Evolutionary conservation across 495 filamentous ascomycete species (phyloP), one percentile per base, ranked within the genome.

Genomic region (Aspergillus nanangensis): DNA sequence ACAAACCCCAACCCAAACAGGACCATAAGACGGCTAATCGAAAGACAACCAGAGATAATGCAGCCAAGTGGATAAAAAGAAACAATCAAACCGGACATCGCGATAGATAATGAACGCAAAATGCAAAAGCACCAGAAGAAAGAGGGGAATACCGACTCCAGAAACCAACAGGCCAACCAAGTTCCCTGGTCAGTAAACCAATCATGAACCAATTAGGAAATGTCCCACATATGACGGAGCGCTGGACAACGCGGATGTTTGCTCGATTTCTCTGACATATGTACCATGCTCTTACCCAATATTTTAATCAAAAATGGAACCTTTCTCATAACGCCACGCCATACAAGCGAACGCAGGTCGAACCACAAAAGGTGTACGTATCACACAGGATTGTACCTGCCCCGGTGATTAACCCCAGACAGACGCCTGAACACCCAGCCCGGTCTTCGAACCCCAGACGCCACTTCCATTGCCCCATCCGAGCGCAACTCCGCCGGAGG

Each of bases 391-490:
- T n/a, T n/a, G n/a, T n/a, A 29, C 25, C 5, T 29, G 25, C 25
- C 7, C 25, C 25, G 25, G 25, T 29, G 25, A 25, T 75, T 78
- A 90, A 50, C 84, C 84, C 86, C 85, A 90, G 47, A 88, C 86
- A 38, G 84, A 87, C 35, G 85, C 84, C 55, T 87, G 84, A 40
- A 83, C 81, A 39, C 83, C 81, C 23, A 87, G 72, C 21, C 77
- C 78, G 35, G 76, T 79, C 68, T 86, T 88, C 44, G 73, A 81
- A 33, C 85, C 84, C 86, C 87, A 90, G 45, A 87, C 85, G 22
- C 80, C 84, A 32, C 81, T 78, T 48, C 82, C 76, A 52, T 72
- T 81, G 44, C 85, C 81, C 87, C 87, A 91, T 49, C 85, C 85
- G 21, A 77, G 65, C n/a, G 69, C 66, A 40, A 77, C 76, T 27